A percentile compares a stretch with the other conserved stretches of the same genome.
Conservation (phyloP, 176 grass and related monocot species). For the Themeda triandra region DNA sequence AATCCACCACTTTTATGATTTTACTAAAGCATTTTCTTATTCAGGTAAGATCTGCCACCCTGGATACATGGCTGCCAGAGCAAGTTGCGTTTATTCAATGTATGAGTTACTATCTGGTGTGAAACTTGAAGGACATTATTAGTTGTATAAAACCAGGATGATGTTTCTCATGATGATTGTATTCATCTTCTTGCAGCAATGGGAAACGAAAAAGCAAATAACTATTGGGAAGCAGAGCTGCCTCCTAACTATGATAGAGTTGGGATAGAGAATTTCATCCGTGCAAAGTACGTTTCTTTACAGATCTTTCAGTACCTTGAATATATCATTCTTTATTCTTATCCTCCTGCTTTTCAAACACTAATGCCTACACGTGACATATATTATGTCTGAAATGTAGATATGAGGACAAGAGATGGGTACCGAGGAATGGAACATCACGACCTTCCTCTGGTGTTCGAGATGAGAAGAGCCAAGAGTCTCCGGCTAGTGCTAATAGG, state of each 20-base stretch:
- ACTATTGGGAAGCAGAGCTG: constrained; percentile 96
- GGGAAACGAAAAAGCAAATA: constrained; percentile 96
- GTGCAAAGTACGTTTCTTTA: constrained; percentile 67
- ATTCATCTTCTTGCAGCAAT: constrained; percentile 63
- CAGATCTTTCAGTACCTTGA: constrained; percentile 24
- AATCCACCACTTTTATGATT: background rate
- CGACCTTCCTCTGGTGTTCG: constrained; percentile 26
- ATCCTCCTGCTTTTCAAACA: background rate
- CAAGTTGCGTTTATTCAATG: constrained; percentile 99
- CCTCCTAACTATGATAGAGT: constrained; percentile 93
- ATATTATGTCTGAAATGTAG: constrained; percentile 43
- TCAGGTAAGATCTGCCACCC: constrained; percentile 92
- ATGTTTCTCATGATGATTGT: constrained; percentile 8
- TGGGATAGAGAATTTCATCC: constrained; percentile 98
- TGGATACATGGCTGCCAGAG: constrained; percentile 99
- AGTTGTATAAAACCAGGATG: constrained; percentile 3
- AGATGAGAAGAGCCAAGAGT: constrained; percentile 54
- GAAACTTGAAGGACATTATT: constrained; percentile 6
- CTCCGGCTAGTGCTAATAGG: constrained; percentile 41
- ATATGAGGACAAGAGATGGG: constrained; percentile 99
- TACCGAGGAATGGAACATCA: constrained; percentile 69
- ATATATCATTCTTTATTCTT: constrained; percentile 10
- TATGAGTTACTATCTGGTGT: constrained; percentile 33
- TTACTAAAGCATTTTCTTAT: background rate
- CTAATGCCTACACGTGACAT: background rate